Evolutionary conservation across 1,284 basidiomycete genomes (phyloP), one percentile per base, ranked within the genome.

Genomic region (Sporisorium graminicola): DNA sequence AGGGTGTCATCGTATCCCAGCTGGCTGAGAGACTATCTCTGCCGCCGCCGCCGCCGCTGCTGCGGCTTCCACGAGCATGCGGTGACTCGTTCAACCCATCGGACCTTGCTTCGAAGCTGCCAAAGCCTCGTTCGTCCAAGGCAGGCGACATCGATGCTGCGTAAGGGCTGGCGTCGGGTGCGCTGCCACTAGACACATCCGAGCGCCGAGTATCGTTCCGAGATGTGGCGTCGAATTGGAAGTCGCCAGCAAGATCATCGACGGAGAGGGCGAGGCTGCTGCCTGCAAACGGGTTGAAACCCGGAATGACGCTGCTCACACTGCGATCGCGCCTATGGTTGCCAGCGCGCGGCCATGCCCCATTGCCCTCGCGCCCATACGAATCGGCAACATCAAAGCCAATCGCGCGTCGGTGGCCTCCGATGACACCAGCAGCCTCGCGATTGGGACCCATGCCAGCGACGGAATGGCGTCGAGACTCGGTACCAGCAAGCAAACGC

Each of bases 391-490:
- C 54, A 10, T 80, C 77, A 47, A 82, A 82, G 40, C 80, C 80
- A 4, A 82, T 68, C 4, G 80, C 78, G 14, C 80, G 64, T 40
- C 78, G 71, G 62, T 77, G 77, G 24, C 74, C 74, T 26, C 66
- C 65, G 16, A 72, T 65, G 27, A 74, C 66, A 27, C 71, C 63
- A 13, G 63, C 59, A 20, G 69, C 20, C 16, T 77, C 72, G 24
- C 52, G 62, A 20, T 20, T 26, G 18, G 54, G 55, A 5, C 59
- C 52, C 0, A 46, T 52, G 27, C 63, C 65, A 24, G 78, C 69
- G 10, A 79, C 69, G 10, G 80, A 81, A 56, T 81, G 80, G 16
- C 80, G 60, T 44, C 80, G 59, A 12, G 80, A 81, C 54, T 81
- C 80, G 55, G 37, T 63, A 13, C 78, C 78, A 16, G 61, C 37